These are phyloP conservation scores for Plasmodiophora brassicae DNA, from an alignment of 208 protist species.

Conservation along the genomic window DNA sequence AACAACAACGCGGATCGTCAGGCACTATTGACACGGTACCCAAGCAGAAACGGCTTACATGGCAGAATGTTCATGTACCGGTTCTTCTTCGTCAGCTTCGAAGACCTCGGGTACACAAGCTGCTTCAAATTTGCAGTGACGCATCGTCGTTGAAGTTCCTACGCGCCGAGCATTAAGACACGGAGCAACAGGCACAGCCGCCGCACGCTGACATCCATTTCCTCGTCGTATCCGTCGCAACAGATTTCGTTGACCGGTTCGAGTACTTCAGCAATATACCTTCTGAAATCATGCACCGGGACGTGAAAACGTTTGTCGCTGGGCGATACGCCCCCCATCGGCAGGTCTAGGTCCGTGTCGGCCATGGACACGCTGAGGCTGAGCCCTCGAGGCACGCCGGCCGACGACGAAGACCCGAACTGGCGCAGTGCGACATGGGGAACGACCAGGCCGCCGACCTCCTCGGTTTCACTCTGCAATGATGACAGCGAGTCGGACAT, in stretches of 20 bases:
- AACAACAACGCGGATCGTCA: not conserved
- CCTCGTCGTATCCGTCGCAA: slow-evolving; percentile 2
- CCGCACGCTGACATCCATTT: not conserved
- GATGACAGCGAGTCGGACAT: too few relatives aligned
- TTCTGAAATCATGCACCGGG: not conserved
- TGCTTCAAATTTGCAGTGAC: not conserved
- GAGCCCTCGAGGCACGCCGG: too few relatives aligned
- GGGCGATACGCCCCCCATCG: not conserved
- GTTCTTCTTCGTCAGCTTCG: slow-evolving; percentile 19
- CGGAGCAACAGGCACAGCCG: not conserved
- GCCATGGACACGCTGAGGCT: slow-evolving; percentile 21
- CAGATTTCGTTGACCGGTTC: not conserved
- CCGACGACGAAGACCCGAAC: too few relatives aligned
- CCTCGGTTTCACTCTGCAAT: too few relatives aligned
- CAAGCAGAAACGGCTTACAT: not conserved
- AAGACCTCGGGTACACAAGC: slow-evolving; percentile 1
- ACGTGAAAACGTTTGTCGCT: not conserved
- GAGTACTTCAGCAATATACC: not conserved
- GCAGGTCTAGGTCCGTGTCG: not conserved
- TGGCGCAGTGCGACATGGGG: too few relatives aligned
- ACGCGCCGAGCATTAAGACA: not conserved
- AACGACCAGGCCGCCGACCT: too few relatives aligned
- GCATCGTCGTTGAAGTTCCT: not conserved
- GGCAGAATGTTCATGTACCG: not conserved
- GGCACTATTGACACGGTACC: not conserved